These are phyloP conservation scores for Suillus fuscotomentosus DNA, from an alignment of 768 basidiomycete genomes.

Conservation along the genomic window DNA sequence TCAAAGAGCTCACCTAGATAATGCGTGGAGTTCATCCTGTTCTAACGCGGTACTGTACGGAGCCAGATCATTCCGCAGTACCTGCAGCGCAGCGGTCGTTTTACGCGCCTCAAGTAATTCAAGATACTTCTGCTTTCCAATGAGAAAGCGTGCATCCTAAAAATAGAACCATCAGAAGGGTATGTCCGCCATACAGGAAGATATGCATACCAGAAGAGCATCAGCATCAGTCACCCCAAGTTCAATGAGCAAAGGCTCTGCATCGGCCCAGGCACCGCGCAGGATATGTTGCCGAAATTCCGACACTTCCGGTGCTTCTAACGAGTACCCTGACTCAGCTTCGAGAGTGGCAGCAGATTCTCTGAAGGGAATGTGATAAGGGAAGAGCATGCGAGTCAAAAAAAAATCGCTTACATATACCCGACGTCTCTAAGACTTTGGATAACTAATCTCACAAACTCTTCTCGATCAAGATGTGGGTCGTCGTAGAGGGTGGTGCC, in stretches of 20 bases:
- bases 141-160: conserved; percentile 82
- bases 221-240: conserved; percentile 72
- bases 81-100: conserved; percentile 78
- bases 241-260: conserved; percentile 63
- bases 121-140: conserved; percentile 94
- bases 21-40: conserved; percentile 74
- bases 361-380: conserved; percentile 41
- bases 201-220: conserved; percentile 59
- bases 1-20: conserved; percentile 71
- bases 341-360: conserved; percentile 88
- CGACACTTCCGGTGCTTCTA: conserved; percentile 76
- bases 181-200: conserved; percentile 3
- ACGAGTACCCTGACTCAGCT: conserved; percentile 87
- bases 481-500: conserved; percentile 79
- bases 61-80: conserved; percentile 86
- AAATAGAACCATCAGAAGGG: conserved; percentile 20
- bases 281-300: conserved; percentile 81
- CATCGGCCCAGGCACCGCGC: conserved; percentile 77
- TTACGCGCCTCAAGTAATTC: conserved; percentile 84
- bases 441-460: conserved; percentile 85
- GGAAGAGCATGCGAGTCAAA: conserved; percentile 8
- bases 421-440: conserved; percentile 91
- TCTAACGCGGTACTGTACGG: conserved; percentile 78
- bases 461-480: conserved; percentile 80
- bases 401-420: conserved; percentile 48